phyloP scores from a whole-genome alignment of 352 stramenopile species.

The Globisporangium megalacanthum region DNA sequence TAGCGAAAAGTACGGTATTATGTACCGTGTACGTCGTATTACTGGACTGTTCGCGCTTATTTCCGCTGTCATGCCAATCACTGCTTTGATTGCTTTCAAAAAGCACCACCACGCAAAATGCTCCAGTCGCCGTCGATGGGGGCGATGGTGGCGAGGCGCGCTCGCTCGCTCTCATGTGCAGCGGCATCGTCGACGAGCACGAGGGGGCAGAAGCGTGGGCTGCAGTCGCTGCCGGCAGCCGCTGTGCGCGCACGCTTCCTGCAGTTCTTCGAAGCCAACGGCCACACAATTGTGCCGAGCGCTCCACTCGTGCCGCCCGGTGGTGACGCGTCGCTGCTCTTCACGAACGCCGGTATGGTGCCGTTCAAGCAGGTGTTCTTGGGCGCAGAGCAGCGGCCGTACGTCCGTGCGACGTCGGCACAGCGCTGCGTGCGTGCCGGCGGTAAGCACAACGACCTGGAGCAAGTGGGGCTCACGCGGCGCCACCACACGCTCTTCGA shows the following conservation, averaged over 20 bases:
- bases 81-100: neutral
- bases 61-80: too few relatives aligned
- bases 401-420: conserved; percentile 90
- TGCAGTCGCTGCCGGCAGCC: conserved; percentile 36
- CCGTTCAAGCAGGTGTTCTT: conserved; percentile 92
- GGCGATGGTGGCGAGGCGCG: conserved; percentile 1
- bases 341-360: conserved; percentile 98
- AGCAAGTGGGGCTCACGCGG: conserved; percentile 96
- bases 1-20: too few relatives aligned
- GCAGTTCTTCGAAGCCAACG: conserved; percentile 58
- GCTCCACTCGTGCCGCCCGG: conserved; percentile 76
- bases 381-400: conserved; percentile 63
- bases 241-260: conserved; percentile 59
- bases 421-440: conserved; percentile 97
- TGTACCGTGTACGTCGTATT: too few relatives aligned
- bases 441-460: conserved; percentile 98
- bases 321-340: conserved; percentile 91
- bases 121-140: neutral
- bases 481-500: conserved; percentile 99
- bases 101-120: neutral
- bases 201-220: conserved; percentile 4
- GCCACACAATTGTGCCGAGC: conserved; percentile 56
- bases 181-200: neutral
- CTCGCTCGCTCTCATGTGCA: neutral
- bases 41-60: too few relatives aligned